These are phyloP conservation scores for Bretschneidera sinensis DNA, from an alignment of 345 rosid species.

Conservation along the genomic window DNA sequence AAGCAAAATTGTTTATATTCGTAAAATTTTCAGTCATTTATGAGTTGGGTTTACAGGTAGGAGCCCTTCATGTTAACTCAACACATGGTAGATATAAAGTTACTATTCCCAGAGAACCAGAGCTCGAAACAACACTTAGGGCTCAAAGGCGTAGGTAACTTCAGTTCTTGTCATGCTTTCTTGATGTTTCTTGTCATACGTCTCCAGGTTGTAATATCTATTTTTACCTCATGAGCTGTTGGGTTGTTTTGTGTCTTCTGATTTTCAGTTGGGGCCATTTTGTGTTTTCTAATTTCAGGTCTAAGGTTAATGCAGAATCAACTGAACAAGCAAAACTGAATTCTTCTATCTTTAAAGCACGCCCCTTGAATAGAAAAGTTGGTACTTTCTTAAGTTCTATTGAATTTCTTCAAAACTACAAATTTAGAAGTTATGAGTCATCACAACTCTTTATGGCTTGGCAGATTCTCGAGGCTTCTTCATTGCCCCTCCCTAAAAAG, in stretches of 20 bases:
- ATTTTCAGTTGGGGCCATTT: no score
- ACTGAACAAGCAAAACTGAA: conserved; percentile 27
- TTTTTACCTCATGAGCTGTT: not conserved
- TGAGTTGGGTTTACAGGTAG: conserved; percentile 25
- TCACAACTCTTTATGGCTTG: conserved; percentile 7
- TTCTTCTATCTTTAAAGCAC: conserved; percentile 30
- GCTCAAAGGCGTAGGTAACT: conserved; percentile 43
- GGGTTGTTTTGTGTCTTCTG: conserved; percentile 11
- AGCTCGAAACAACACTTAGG: conserved; percentile 51
- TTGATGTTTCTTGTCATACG: not conserved
- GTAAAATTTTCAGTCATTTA: conserved; percentile 4
- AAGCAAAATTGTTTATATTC: not conserved
- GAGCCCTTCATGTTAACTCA: conserved; percentile 14
- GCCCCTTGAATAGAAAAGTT: conserved; percentile 46
- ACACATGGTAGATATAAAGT: conserved; percentile 24
- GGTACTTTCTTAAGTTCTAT: conserved; percentile 16
- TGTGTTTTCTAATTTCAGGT: conserved; percentile 29
- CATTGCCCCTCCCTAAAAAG: conserved; percentile 22
- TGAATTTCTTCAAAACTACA: conserved; percentile 1
- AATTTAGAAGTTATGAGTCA: not conserved
- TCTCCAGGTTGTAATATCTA: not conserved
- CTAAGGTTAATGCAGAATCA: conserved; percentile 23
- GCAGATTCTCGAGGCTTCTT: conserved; percentile 33
- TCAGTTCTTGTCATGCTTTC: not conserved
- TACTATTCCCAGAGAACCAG: conserved; percentile 57